phyloP scores from a whole-genome alignment of 306 rosid species.

The Oxytropis ochrocephala region DNA sequence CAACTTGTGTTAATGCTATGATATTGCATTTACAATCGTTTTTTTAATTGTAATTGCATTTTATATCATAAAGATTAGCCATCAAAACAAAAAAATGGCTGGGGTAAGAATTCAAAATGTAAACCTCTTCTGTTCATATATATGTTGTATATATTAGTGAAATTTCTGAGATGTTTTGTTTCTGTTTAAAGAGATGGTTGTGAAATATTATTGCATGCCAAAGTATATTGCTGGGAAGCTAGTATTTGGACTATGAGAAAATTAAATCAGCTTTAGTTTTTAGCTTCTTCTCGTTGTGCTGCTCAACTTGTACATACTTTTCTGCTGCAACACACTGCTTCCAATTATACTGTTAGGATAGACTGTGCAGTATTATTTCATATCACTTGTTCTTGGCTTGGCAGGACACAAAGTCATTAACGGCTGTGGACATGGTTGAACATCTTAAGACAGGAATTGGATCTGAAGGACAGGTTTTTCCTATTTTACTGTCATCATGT shows the following conservation, averaged over 20 bases:
- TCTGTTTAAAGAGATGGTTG: neutral
- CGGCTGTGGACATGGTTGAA: constrained; percentile 72
- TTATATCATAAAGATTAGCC: neutral
- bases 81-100: neutral
- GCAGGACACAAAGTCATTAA: constrained; percentile 52
- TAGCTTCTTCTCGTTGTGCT: neutral
- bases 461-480: constrained; percentile 65
- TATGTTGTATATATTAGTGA: neutral
- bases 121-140: neutral
- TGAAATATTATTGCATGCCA: neutral
- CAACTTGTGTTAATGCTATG: neutral
- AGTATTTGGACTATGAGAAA: constrained; percentile 2
- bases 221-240: neutral
- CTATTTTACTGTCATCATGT: neutral
- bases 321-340: neutral
- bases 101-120: neutral
- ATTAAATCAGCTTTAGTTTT: neutral
- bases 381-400: constrained; percentile 13
- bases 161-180: constrained; percentile 8
- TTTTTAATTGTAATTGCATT: neutral
- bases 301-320: neutral
- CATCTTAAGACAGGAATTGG: constrained; percentile 79
- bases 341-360: neutral
- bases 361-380: neutral
- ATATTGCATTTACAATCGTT: neutral